Base-by-base conservation (phyloP, 371 early-diverging fungal species). In the Mucor lusitanicus region DNA sequence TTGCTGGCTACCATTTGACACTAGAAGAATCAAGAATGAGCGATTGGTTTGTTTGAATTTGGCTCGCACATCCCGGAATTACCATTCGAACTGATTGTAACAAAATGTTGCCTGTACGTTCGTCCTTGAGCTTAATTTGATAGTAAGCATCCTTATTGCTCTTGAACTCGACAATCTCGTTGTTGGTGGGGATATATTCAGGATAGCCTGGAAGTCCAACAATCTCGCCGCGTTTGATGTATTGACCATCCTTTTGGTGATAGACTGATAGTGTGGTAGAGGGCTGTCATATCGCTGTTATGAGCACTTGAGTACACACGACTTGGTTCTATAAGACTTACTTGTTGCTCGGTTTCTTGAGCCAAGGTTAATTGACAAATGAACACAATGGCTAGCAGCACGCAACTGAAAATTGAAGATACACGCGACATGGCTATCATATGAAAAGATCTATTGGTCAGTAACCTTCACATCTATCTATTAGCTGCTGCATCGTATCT, bases 141-240 rank as follows among this genome's bases (percentile, higher is more conserved):
- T 76, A 76, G 30, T 70, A 70, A 1, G 21, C 8, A 15, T 61
- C 71, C 6, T 59, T 60, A 30, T 53, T 30, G 15, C 56, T 44
- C 21, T 39, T 67, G 35, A 73, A 73, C 3, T 64, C 50, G 9
- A 70, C 68, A 48, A 70, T 48, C 39, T 74, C 71, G 50, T 70
- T 63, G 3, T 63, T 27, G 23, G 68, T 21, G 39, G 73, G 69
- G 6, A 63, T 39, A 48, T 76, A 76, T 50, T 62, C 37, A 11
- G 76, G 67, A 3, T 30, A 46, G 17, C 63, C 65, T 1, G 68
- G 66, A 42, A 68, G 71, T 15, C 71, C 73, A 32, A 64, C 58
- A 17, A 76, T 76, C 19, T 67, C 68, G 28, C 76, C 76, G 19
- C 76, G 73, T 66, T 71, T 76, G 28, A 76, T 71, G 21, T 64